These are phyloP conservation scores for Fraxinus albicans DNA, from an alignment of 305 asterid genomes.

Conservation along the genomic window DNA sequence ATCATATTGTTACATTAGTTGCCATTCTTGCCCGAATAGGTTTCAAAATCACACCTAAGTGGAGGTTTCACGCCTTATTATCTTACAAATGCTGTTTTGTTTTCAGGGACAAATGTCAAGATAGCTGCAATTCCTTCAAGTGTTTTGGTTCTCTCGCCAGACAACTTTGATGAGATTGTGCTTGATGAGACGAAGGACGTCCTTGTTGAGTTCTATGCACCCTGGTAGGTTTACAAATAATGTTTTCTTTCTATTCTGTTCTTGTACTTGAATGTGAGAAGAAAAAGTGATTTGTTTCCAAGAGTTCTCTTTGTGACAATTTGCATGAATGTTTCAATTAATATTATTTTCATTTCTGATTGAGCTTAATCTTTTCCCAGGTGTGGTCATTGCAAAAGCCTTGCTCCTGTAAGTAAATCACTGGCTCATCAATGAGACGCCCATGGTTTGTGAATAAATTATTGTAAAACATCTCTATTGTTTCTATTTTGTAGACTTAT, in stretches of 20 bases:
- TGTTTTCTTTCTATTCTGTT: neutral
- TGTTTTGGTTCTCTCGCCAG: slow-evolving; percentile 71
- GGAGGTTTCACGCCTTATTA: slow-evolving; percentile 4
- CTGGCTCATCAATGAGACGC: slow-evolving; percentile 14
- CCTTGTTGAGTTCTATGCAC: slow-evolving; percentile 90
- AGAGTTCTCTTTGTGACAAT: neutral
- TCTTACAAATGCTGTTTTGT: slow-evolving; percentile 23
- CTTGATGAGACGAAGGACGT: slow-evolving; percentile 77
- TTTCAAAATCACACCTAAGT: neutral
- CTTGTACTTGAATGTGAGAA: slow-evolving; percentile 7
- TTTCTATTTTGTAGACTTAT: slow-evolving; percentile 42
- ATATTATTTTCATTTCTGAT: neutral
- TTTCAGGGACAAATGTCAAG: slow-evolving; percentile 84
- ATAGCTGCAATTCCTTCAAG: slow-evolving; percentile 68
- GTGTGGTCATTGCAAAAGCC: slow-evolving; percentile 96
- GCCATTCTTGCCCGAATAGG: neutral
- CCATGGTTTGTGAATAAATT: slow-evolving; percentile 13
- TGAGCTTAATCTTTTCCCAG: slow-evolving; percentile 38
- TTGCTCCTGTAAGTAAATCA: slow-evolving; percentile 84
- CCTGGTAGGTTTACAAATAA: slow-evolving; percentile 57
- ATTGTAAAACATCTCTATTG: slow-evolving; percentile 10
- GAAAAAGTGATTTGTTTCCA: neutral
- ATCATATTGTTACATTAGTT: neutral
- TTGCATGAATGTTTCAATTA: neutral
- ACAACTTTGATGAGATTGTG: slow-evolving; percentile 72